These are phyloP conservation scores for Apiospora malaysiana DNA, from an alignment of 2,329 filamentous ascomycete genomes.

Conservation along the genomic window DNA sequence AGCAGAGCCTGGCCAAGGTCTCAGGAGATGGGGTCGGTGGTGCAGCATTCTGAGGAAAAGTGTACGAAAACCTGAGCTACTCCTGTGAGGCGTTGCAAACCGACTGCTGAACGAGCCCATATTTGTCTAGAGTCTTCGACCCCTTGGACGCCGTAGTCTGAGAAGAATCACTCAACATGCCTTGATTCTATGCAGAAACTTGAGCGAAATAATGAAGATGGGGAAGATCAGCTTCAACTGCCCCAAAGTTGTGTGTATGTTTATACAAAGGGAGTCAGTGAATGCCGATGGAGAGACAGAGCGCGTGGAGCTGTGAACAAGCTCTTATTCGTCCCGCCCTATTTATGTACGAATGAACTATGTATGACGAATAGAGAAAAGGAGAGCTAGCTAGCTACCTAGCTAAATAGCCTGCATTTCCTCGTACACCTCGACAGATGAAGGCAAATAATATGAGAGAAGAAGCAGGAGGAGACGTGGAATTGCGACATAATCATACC, in stretches of 20 bases:
- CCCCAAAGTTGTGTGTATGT: neutral
- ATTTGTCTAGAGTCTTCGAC: too few species aligned
- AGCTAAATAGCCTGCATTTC: neutral
- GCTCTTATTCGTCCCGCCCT: neutral
- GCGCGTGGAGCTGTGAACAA: neutral
- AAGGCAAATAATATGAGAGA: neutral
- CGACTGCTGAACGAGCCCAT: too few species aligned
- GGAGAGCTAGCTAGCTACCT: neutral
- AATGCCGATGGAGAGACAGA: neutral
- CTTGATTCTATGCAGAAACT: neutral
- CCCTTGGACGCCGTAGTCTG: neutral
- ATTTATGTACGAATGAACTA: neutral
- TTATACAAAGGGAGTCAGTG: neutral
- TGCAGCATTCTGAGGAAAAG: slow-evolving; percentile 53
- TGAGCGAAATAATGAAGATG: neutral
- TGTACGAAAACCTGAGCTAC: neutral
- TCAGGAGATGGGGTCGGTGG: slow-evolving; percentile 62
- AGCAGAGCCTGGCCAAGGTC: slow-evolving; percentile 61
- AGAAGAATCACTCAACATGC: neutral
- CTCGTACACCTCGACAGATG: neutral
- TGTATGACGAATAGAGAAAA: neutral
- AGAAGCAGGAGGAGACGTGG: neutral
- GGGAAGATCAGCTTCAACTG: neutral
- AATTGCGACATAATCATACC: neutral
- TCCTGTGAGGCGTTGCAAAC: too few species aligned